Percentiles rank a stretch among this genome's conserved stretches.
These are phyloP conservation scores for Wickerhamiella azyma DNA, from an alignment of 805 yeast genomes.

Conservation along the genomic window DNA sequence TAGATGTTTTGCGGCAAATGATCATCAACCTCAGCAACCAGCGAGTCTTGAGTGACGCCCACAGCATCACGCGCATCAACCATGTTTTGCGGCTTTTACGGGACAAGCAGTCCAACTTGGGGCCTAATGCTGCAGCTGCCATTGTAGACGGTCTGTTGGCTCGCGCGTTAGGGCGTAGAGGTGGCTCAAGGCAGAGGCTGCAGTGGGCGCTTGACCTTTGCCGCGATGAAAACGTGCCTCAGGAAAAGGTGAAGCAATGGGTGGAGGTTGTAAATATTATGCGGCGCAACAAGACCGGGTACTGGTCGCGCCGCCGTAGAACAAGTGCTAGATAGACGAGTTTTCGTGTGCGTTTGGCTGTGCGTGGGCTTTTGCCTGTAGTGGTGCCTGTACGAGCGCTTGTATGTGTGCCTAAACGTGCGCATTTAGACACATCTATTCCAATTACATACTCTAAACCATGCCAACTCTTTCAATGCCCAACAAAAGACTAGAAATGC, in stretches of 20 bases:
- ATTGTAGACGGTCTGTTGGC: slow-evolving; percentile 20
- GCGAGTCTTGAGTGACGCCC: slow-evolving; percentile 16
- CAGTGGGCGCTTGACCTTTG: slow-evolving; percentile 23
- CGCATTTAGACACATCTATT: too few species aligned
- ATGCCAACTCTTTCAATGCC: too few species aligned
- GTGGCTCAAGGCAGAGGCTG: slow-evolving; percentile 21
- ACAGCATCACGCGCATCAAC: slow-evolving; percentile 17
- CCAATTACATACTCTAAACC: too few species aligned
- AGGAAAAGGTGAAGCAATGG: slow-evolving; percentile 17
- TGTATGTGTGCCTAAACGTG: too few species aligned
- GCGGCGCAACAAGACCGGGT: slow-evolving; percentile 16
- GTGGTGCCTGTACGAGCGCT: too few species aligned
- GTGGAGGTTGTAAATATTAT: slow-evolving; percentile 12
- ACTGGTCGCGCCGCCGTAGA: slow-evolving; percentile 12
- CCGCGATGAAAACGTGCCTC: slow-evolving; percentile 16
- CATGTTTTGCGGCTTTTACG: slow-evolving; percentile 15
- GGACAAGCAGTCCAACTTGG: slow-evolving; percentile 7
- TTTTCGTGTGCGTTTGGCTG: too few species aligned
- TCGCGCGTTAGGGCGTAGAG: slow-evolving; percentile 14
- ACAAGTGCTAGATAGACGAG: too few species aligned
- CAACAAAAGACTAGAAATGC: too few species aligned
- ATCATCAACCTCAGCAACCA: slow-evolving; percentile 16
- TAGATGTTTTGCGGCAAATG: slow-evolving; percentile 15
- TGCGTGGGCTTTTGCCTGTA: too few species aligned
- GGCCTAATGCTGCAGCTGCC: slow-evolving; percentile 12